Evolutionary conservation across 2,329 filamentous ascomycete species (phyloP).

Genomic region (Colletotrichum coccodes): DNA sequence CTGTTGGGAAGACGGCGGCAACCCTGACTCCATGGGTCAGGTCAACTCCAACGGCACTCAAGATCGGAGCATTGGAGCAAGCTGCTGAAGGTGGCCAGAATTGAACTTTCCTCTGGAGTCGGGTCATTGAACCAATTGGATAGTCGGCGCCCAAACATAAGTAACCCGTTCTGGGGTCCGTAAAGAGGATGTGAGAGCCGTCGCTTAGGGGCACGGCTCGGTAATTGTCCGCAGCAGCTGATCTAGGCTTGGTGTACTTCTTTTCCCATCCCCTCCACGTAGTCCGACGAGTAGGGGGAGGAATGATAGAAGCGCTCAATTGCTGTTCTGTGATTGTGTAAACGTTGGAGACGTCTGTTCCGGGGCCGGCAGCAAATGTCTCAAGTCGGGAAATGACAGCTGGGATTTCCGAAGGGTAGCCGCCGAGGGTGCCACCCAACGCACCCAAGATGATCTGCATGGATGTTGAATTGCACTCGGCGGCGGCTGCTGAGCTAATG

Average conservation of each 20-base stretch:
- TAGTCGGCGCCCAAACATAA: constrained; percentile 72
- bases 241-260: neutral
- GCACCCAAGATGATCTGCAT: constrained; percentile 35
- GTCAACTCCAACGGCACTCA: constrained; percentile 68
- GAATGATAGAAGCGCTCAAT: neutral
- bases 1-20: constrained; percentile 63
- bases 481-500: constrained; percentile 67
- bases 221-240: constrained; percentile 65
- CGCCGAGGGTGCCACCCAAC: constrained; percentile 29
- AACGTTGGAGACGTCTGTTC: neutral
- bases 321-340: constrained; percentile 17
- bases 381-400: constrained; percentile 35
- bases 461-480: constrained; percentile 37
- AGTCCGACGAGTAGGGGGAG: neutral
- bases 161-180: constrained; percentile 64
- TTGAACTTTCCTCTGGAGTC: constrained; percentile 68
- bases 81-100: constrained; percentile 50
- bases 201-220: constrained; percentile 73
- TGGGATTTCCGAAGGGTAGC: neutral
- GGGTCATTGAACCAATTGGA: constrained; percentile 58
- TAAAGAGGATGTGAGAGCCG: constrained; percentile 72
- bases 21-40: constrained; percentile 67
- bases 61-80: constrained; percentile 50
- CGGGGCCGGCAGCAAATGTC: neutral
- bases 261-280: neutral